Percentiles rank a stretch among this genome's conserved stretches.
Conservation (phyloP, 805 yeast genomes). For the Metschnikowia dekortorum region DNA sequence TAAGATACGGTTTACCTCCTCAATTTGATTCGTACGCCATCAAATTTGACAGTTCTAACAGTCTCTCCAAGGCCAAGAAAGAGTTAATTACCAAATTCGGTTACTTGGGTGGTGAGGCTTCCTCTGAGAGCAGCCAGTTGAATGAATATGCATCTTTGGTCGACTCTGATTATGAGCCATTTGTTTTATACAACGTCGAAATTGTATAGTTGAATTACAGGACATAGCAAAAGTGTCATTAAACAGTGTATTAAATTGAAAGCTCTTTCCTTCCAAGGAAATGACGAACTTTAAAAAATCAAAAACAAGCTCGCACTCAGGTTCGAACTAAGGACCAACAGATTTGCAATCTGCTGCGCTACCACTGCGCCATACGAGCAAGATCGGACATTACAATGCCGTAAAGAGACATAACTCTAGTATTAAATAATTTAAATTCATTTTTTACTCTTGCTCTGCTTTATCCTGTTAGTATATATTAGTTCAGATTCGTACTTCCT, state of each 20-base stretch:
- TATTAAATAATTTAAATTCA: no score
- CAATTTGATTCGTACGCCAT: constrained; percentile 59
- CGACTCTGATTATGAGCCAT: constrained; percentile 94
- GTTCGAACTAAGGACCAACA: constrained; percentile 96
- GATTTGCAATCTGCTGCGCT: constrained; percentile 99
- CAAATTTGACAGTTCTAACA: constrained; percentile 38
- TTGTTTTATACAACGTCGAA: constrained; percentile 67
- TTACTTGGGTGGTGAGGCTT: constrained; percentile 88
- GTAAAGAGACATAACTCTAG: neutral
- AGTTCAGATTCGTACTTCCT: no score
- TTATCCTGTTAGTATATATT: no score
- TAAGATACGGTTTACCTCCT: constrained; percentile 96
- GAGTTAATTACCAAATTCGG: constrained; percentile 75
- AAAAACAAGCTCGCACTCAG: constrained; percentile 76
- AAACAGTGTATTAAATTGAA: neutral
- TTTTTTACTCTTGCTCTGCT: no score
- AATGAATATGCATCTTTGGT: constrained; percentile 89
- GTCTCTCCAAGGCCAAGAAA: constrained; percentile 54
- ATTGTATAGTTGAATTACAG: constrained; percentile 22
- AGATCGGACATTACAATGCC: neutral
- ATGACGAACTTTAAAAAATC: no score
- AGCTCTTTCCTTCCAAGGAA: no score
- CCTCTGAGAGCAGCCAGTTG: constrained; percentile 63
- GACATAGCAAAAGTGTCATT: neutral
- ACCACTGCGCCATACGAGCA: constrained; percentile 90